Conservation (phyloP, 164 flowering plant genomes). For the Cinnamomum chago region DNA sequence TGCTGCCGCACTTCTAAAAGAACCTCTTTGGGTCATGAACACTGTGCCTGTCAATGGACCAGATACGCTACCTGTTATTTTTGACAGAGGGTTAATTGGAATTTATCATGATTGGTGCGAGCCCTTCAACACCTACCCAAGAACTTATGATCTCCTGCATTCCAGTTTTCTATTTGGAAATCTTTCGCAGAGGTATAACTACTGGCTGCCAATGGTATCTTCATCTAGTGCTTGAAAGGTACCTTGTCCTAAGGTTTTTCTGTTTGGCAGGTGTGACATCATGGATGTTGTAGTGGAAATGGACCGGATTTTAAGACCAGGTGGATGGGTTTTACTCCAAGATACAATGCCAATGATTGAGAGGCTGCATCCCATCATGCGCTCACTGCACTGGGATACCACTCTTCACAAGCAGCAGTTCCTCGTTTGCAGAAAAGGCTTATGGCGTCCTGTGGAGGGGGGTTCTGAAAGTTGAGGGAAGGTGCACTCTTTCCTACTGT, state of each 20-base stretch:
- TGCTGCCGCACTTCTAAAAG: conserved; percentile 73
- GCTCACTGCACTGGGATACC: conserved; percentile 77
- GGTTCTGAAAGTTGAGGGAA: conserved; percentile 9
- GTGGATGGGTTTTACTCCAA: conserved; percentile 63
- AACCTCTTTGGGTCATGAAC: conserved; percentile 90
- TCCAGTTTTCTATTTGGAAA: conserved; percentile 60
- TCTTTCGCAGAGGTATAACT: conserved; percentile 50
- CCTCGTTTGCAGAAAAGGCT: conserved; percentile 66
- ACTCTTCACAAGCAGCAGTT: conserved; percentile 42
- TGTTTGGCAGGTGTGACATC: conserved; percentile 57
- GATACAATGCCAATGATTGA: conserved; percentile 52
- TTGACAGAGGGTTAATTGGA: conserved; percentile 83
- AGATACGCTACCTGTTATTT: conserved; percentile 67
- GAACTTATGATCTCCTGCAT: conserved; percentile 87
- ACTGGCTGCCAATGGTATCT: neutral
- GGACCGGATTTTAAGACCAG: conserved; percentile 82
- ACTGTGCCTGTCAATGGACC: conserved; percentile 55
- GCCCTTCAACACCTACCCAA: conserved; percentile 78
- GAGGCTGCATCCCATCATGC: conserved; percentile 45
- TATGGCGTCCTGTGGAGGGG: conserved; percentile 63
- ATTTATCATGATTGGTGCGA: conserved; percentile 94
- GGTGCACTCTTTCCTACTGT: neutral
- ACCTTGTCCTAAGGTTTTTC: neutral
- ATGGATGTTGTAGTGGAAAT: conserved; percentile 63
- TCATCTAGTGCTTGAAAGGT: neutral